Evolutionary conservation across 768 basidiomycete species (phyloP), one percentile per base, ranked within the genome.

Genomic region (Russula virescens): DNA sequence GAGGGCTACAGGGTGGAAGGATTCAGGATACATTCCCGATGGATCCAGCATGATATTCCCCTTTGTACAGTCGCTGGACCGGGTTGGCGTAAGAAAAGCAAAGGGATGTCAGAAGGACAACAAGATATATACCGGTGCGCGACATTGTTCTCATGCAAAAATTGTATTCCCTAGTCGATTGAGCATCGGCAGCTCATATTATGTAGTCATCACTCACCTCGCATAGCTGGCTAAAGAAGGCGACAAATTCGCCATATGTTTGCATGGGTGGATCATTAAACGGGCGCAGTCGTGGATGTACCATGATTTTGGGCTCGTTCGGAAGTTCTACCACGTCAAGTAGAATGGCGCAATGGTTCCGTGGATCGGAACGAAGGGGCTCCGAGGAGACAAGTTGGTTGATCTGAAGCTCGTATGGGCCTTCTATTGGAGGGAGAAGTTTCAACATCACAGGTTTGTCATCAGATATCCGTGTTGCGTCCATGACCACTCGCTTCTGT

Each of bases 241-340:
- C 68, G 7, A 72, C 28, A 19, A 69, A 63, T 25, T 72, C 67
- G 8, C 69, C 70, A 4, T 71, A 54, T 5, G 61, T 66, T 3
- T 49, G 42, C 23, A 74, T 67, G 0, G 47, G 61, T 0, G 74
- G 73, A 34, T 72, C 47, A 52, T 74, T 59, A 51, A 66, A 69
- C 1, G 63, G 68, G n/a, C 72, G 67, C 9, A 74, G 55, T 16
- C 65, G 66, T 3, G 73, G 63, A 64, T 71, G 72, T 9, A 74
- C 67, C 51, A 73, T 64, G 47, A 47, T 62, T 6, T 49, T 55
- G 4, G 43, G 28, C 3, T 62, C 56, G 5, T 52, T 42, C 1
- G 61, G 61, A 5, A 62, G 50, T 21, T 62, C 18, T 2, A 66
- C 45, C 7, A 63, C 53, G 11, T 55, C 64, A 1, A n/a, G n/a